Evolutionary conservation across 2,329 filamentous ascomycete genomes (phyloP).

Genomic region (Aspergillus chevalieri): DNA sequence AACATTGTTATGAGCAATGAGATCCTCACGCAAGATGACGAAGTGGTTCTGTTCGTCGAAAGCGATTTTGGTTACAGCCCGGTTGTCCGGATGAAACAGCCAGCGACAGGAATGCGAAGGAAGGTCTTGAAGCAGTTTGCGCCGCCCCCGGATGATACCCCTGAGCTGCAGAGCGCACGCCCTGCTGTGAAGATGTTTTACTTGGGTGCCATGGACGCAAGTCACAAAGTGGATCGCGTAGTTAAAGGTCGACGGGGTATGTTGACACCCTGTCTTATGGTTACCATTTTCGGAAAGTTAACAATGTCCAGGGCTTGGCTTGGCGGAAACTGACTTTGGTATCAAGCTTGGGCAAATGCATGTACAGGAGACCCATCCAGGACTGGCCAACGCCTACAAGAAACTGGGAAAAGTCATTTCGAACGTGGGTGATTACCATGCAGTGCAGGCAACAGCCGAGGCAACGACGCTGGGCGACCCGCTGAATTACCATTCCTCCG

Average conservation of each 20-base stretch:
- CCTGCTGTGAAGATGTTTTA: slow-evolving; percentile 95
- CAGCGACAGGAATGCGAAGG: slow-evolving; percentile 86
- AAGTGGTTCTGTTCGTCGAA: slow-evolving; percentile 98
- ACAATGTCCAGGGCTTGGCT: slow-evolving; percentile 63
- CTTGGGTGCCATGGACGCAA: slow-evolving; percentile 89
- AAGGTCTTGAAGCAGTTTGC: slow-evolving; percentile 98
- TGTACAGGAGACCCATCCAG: slow-evolving; percentile 82
- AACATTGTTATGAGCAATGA: slow-evolving; percentile 91
- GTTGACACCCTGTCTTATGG: slow-evolving; percentile 13
- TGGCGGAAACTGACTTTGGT: slow-evolving; percentile 88
- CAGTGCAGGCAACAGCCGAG: slow-evolving; percentile 92
- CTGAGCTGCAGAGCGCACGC: slow-evolving; percentile 82
- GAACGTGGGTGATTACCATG: slow-evolving; percentile 89
- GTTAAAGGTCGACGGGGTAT: slow-evolving; percentile 87
- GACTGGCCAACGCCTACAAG: slow-evolving; percentile 81
- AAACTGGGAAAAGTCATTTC: slow-evolving; percentile 93
- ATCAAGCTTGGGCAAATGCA: slow-evolving; percentile 82
- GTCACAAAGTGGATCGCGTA: slow-evolving; percentile 90
- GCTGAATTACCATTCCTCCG: slow-evolving; percentile 87
- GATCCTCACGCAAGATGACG: slow-evolving; percentile 86
- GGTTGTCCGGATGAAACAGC: slow-evolving; percentile 90
- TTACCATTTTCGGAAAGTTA: slow-evolving; percentile 1
- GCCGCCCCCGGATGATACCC: slow-evolving; percentile 92
- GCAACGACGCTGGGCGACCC: slow-evolving; percentile 91
- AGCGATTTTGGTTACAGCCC: slow-evolving; percentile 98